Percentiles rank a stretch among this genome's conserved stretches.
Conservation (phyloP, 179 eudicot species). For the Vitellaria paradoxa region DNA sequence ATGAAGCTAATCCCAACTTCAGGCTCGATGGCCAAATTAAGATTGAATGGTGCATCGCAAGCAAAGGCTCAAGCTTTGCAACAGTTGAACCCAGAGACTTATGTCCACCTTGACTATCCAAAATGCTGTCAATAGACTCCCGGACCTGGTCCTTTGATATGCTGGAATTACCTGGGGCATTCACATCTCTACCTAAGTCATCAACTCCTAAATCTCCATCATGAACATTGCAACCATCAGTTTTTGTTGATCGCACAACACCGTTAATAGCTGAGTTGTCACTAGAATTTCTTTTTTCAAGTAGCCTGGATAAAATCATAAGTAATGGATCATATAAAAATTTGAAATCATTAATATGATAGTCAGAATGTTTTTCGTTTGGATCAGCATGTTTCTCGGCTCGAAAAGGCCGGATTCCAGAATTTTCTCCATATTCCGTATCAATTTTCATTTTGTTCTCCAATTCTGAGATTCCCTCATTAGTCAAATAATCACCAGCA, state of each 20-base stretch:
- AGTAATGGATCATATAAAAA: slow-evolving; percentile 28
- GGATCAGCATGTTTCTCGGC: background rate
- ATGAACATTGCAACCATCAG: slow-evolving; percentile 19
- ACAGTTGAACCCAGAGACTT: slow-evolving; percentile 31
- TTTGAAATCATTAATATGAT: slow-evolving; percentile 7
- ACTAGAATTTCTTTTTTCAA: slow-evolving; percentile 22
- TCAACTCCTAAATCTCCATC: slow-evolving; percentile 22
- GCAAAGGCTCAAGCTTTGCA: slow-evolving; percentile 29
- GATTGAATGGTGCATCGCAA: slow-evolving; percentile 18
- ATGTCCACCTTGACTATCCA: slow-evolving; percentile 31
- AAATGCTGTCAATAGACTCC: slow-evolving; percentile 22
- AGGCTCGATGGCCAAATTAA: slow-evolving; percentile 24
- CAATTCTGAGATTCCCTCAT: slow-evolving; percentile 22
- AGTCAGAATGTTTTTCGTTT: background rate
- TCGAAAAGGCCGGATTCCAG: slow-evolving; percentile 16
- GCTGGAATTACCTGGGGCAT: slow-evolving; percentile 24
- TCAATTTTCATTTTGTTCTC: slow-evolving; percentile 19
- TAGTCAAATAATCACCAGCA: slow-evolving; percentile 22
- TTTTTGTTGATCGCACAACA: slow-evolving; percentile 23
- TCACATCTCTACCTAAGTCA: slow-evolving; percentile 20
- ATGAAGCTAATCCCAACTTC: slow-evolving; percentile 25
- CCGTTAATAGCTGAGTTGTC: slow-evolving; percentile 25
- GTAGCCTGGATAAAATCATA: slow-evolving; percentile 26
- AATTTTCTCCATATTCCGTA: slow-evolving; percentile 16
- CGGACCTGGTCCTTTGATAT: slow-evolving; percentile 28